These are phyloP conservation scores for Whalleya microplaca DNA, from an alignment of 2,329 filamentous ascomycete species.

Conservation along the genomic window DNA sequence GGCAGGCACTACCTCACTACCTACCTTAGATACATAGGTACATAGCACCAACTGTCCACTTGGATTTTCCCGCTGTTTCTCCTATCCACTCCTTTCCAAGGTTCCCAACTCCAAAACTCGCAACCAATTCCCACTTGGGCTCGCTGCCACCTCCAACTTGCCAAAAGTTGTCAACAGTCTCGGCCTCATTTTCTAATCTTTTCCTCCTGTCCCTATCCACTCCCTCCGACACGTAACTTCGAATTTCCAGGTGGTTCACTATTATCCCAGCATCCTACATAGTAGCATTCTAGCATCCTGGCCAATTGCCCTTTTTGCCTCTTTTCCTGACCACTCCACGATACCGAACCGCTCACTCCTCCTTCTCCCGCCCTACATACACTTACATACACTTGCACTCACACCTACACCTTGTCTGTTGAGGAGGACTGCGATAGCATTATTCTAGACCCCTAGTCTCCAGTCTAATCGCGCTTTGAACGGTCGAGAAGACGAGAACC, in stretches of 20 bases:
- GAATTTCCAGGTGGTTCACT: not conserved
- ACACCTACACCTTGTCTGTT: not conserved
- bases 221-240: not conserved
- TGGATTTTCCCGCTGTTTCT: slow-evolving; percentile 25
- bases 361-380: not conserved
- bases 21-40: not conserved
- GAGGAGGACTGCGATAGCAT: not conserved
- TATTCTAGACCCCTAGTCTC: not conserved
- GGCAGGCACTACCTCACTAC: not conserved
- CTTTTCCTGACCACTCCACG: not conserved
- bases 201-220: slow-evolving; percentile 18
- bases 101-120: slow-evolving; percentile 20
- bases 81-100: slow-evolving; percentile 11
- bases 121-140: slow-evolving; percentile 26
- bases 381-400: no score
- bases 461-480: not conserved
- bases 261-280: no score
- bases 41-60: not conserved
- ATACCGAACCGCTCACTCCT: not conserved
- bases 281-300: not conserved
- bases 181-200: slow-evolving; percentile 33
- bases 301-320: slow-evolving; percentile 9
- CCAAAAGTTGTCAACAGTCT: slow-evolving; percentile 8
- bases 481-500: not conserved
- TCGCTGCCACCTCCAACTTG: slow-evolving; percentile 12